A percentile compares a stretch with the other conserved stretches of the same genome.
Conservation (phyloP, 73 alveolate genomes). For the Paramecium primaurelia region DNA sequence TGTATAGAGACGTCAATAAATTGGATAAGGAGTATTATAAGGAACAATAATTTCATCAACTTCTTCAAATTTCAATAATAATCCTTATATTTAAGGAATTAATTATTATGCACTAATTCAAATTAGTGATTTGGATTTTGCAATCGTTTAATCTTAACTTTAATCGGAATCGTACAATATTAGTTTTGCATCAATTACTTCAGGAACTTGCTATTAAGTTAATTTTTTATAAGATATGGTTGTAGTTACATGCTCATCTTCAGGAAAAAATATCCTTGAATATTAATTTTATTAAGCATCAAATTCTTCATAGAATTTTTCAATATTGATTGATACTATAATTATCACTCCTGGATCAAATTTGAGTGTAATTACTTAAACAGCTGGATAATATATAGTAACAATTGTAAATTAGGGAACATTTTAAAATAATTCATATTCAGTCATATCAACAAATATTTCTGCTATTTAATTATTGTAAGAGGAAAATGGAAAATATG, state of each 20-base stretch:
- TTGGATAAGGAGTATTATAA: background rate
- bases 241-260: background rate
- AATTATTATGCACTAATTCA: background rate
- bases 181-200: background rate
- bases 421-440: no score
- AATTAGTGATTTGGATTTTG: background rate
- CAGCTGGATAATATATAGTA: background rate
- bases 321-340: background rate
- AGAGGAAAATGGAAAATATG: background rate
- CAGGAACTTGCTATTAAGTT: background rate
- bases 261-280: background rate
- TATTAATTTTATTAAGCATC: background rate
- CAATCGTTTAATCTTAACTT: background rate
- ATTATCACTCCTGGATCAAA: background rate
- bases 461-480: background rate
- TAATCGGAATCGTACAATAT: background rate
- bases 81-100: background rate
- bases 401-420: background rate
- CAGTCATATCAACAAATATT: background rate
- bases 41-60: background rate
- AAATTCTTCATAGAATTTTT: no score
- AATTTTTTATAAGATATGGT: background rate
- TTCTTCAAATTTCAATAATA: background rate
- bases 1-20: background rate
- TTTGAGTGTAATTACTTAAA: background rate